Evolutionary conservation across 441 rosid genomes (phyloP).

Genomic region (Biscutella laevigata): DNA sequence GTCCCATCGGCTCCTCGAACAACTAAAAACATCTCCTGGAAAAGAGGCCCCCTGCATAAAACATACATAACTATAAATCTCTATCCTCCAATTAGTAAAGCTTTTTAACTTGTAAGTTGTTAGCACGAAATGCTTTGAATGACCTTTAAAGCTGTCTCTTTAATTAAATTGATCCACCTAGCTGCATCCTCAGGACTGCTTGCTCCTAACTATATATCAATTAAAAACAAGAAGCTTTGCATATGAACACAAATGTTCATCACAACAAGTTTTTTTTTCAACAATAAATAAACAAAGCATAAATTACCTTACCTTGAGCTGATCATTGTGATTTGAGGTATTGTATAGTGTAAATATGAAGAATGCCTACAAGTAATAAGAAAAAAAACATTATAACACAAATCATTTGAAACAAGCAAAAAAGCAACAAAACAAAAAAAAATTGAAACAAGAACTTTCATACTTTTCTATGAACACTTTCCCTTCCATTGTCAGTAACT

Average conservation of each 20-base stretch:
- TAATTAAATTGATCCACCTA: slow-evolving; percentile 79
- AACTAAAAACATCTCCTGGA: slow-evolving; percentile 35
- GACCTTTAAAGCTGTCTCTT: slow-evolving; percentile 81
- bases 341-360: slow-evolving; percentile 83
- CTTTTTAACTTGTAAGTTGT: slow-evolving; percentile 4
- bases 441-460: slow-evolving; percentile 13
- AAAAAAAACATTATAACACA: slow-evolving; percentile 11
- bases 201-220: slow-evolving; percentile 76
- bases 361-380: slow-evolving; percentile 60
- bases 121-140: slow-evolving; percentile 2
- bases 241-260: slow-evolving; percentile 13
- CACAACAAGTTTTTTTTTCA: background rate
- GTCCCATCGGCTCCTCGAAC: slow-evolving; percentile 63
- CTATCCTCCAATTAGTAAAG: background rate
- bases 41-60: slow-evolving; percentile 50
- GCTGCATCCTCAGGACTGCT: slow-evolving; percentile 97
- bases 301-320: slow-evolving; percentile 76
- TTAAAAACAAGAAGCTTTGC: slow-evolving; percentile 30
- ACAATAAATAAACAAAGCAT: background rate
- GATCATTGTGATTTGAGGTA: slow-evolving; percentile 80
- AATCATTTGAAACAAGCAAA: too few relatives aligned
- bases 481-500: slow-evolving; percentile 94
- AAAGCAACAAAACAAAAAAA: background rate
- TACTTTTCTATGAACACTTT: slow-evolving; percentile 86
- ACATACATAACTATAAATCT: slow-evolving; percentile 26